phyloP scores from a whole-genome alignment of 2,329 filamentous ascomycete genomes.

The Colletotrichum limetticola region DNA sequence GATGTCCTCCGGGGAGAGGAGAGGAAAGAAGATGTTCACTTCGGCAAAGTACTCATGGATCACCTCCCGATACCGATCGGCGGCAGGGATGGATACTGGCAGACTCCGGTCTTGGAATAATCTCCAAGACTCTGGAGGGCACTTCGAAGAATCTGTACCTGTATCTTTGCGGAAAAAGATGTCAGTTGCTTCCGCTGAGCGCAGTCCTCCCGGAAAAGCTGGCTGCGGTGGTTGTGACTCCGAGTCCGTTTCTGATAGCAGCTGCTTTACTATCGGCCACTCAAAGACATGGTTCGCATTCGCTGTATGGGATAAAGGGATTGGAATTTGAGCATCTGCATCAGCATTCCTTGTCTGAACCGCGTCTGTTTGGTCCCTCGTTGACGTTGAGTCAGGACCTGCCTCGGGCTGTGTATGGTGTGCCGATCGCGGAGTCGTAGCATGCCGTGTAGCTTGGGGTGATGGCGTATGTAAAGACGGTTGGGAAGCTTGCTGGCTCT shows the following conservation, averaged over 20 bases:
- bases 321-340: slow-evolving; percentile 26
- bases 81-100: background rate
- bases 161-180: slow-evolving; percentile 16
- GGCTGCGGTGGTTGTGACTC: background rate
- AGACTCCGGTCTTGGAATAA: slow-evolving; percentile 23
- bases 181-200: slow-evolving; percentile 30
- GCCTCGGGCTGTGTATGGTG: background rate
- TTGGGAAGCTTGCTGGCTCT: background rate
- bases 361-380: background rate
- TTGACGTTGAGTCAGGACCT: background rate
- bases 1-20: background rate
- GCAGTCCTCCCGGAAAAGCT: background rate
- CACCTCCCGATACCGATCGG: slow-evolving; percentile 16
- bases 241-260: slow-evolving; percentile 22
- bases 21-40: slow-evolving; percentile 41
- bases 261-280: slow-evolving; percentile 38
- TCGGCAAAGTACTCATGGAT: slow-evolving; percentile 39
- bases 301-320: slow-evolving; percentile 38
- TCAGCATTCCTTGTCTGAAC: background rate
- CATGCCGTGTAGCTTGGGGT: background rate
- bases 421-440: slow-evolving; percentile 4
- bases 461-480: background rate
- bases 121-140: slow-evolving; percentile 33
- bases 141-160: background rate
- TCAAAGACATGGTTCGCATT: slow-evolving; percentile 40